Conservation (phyloP, 2,329 filamentous ascomycete genomes). For the Diplocarpon mali region DNA sequence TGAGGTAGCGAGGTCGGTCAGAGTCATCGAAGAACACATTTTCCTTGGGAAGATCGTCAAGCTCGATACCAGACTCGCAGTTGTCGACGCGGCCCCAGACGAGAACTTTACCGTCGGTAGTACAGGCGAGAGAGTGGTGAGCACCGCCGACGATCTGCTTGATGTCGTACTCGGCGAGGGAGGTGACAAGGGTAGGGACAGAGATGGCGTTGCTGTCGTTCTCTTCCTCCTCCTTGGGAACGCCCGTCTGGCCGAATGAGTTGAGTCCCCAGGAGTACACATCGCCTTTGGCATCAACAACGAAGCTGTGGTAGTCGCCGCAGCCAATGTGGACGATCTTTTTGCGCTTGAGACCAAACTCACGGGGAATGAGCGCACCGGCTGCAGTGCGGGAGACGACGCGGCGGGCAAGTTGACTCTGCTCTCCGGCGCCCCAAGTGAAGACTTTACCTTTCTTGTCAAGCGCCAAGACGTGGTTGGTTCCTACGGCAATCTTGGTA, state of each 20-base stretch:
- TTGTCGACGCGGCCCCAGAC: slow-evolving; percentile 49
- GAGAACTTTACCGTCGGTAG: slow-evolving; percentile 43
- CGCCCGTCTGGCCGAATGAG: slow-evolving; percentile 73
- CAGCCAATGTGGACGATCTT: slow-evolving; percentile 33
- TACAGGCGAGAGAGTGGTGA: slow-evolving; percentile 64
- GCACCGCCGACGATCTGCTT: slow-evolving; percentile 57
- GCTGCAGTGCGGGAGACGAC: slow-evolving; percentile 21
- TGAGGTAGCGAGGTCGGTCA: slow-evolving; percentile 59
- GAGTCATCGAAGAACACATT: slow-evolving; percentile 53
- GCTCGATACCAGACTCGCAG: slow-evolving; percentile 44
- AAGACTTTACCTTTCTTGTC: slow-evolving; percentile 47
- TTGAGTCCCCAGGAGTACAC: slow-evolving; percentile 81
- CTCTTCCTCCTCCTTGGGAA: slow-evolving; percentile 50
- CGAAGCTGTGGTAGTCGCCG: slow-evolving; percentile 75
- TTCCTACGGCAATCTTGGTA: slow-evolving; percentile 40
- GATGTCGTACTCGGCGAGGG: slow-evolving; percentile 53
- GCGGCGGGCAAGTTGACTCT: slow-evolving; percentile 54
- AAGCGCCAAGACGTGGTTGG: slow-evolving; percentile 49
- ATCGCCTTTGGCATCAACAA: slow-evolving; percentile 53
- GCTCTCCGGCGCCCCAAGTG: slow-evolving; percentile 55
- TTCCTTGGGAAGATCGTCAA: slow-evolving; percentile 43
- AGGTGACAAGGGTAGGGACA: slow-evolving; percentile 56
- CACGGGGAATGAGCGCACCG: slow-evolving; percentile 21
- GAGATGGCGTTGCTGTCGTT: slow-evolving; percentile 62
- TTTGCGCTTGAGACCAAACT: slow-evolving; percentile 26